Evolutionary conservation across 208 protist genomes (phyloP).

Genomic region (Leishmania guyanensis): DNA sequence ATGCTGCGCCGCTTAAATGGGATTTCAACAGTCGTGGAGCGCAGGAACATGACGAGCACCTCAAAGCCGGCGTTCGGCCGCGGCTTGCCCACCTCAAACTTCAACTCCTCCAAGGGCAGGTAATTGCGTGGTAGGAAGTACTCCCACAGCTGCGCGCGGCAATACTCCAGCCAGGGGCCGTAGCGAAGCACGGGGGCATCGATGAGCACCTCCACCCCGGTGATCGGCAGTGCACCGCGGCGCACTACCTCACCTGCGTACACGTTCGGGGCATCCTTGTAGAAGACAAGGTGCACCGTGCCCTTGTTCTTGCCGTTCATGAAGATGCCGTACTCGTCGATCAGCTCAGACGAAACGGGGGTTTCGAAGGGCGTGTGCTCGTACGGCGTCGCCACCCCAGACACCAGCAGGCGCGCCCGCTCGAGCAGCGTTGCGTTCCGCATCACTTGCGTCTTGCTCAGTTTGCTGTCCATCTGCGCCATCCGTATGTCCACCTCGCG

Average conservation of each 20-base stretch:
- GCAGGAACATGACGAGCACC: constrained; percentile 76
- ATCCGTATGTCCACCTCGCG: constrained; percentile 76
- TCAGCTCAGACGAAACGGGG: constrained; percentile 50
- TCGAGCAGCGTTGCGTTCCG: constrained; percentile 58
- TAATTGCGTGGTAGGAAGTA: constrained; percentile 85
- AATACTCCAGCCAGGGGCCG: constrained; percentile 88
- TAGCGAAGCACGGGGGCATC: constrained; percentile 69
- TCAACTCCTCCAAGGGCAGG: constrained; percentile 56
- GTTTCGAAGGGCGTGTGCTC: constrained; percentile 34
- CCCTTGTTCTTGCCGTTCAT: constrained; percentile 70
- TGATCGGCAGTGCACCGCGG: constrained; percentile 61
- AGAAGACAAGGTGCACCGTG: constrained; percentile 74
- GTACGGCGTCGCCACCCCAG: constrained; percentile 28
- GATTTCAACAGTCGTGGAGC: constrained; percentile 62
- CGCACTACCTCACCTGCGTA: constrained; percentile 73
- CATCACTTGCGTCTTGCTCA: constrained; percentile 46
- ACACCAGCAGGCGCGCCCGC: constrained; percentile 60
- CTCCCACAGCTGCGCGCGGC: constrained; percentile 71
- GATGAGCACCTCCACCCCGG: constrained; percentile 79
- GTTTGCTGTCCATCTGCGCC: constrained; percentile 66
- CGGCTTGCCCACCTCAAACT: constrained; percentile 67
- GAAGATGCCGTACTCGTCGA: constrained; percentile 78
- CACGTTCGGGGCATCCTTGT: constrained; percentile 81
- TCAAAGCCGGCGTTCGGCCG: constrained; percentile 81
- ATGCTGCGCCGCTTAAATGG: constrained; percentile 80